Conservation (phyloP, 768 basidiomycete genomes). For the Suillus plorans region DNA sequence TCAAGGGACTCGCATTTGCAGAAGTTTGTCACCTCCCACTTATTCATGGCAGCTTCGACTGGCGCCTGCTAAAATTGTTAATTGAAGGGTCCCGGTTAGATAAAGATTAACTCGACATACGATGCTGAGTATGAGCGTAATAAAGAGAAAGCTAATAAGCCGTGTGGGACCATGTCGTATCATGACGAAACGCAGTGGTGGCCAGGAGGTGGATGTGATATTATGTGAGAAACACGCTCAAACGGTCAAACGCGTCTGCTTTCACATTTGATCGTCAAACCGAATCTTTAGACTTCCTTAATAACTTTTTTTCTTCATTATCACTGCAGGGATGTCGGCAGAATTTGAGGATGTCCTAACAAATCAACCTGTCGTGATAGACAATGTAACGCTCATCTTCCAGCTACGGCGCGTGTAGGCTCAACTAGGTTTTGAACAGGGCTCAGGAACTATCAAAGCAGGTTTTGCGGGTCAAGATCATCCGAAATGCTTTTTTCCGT, state of each 20-base stretch:
- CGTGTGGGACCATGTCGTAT: not conserved
- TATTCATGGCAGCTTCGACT: constrained; percentile 49
- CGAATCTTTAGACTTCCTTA: not conserved
- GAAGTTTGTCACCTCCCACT: constrained; percentile 90
- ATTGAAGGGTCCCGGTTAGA: constrained; percentile 1
- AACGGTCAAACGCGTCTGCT: constrained; percentile 2
- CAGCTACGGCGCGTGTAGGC: constrained; percentile 22
- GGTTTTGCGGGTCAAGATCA: constrained; percentile 99
- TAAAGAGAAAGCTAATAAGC: constrained; percentile 15
- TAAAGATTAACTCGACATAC: constrained; percentile 23
- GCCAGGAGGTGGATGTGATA: not conserved
- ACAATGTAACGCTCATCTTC: constrained; percentile 68
- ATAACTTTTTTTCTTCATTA: constrained; percentile 5
- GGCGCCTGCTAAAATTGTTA: constrained; percentile 33
- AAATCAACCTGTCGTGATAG: constrained; percentile 98
- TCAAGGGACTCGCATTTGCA: constrained; percentile 68
- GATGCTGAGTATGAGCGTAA: constrained; percentile 14
- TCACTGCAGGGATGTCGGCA: constrained; percentile 56
- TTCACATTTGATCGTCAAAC: constrained; percentile 1
- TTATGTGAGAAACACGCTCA: constrained; percentile 7
- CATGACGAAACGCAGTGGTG: not conserved
- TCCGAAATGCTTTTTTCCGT: constrained; percentile 99
- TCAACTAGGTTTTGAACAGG: constrained; percentile 50
- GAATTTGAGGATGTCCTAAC: constrained; percentile 94
- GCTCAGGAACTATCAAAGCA: constrained; percentile 97